Evolutionary conservation across 371 early-diverging fungal genomes (phyloP), one percentile per base, ranked within the genome.

Genomic region (Mortierella sp.): DNA sequence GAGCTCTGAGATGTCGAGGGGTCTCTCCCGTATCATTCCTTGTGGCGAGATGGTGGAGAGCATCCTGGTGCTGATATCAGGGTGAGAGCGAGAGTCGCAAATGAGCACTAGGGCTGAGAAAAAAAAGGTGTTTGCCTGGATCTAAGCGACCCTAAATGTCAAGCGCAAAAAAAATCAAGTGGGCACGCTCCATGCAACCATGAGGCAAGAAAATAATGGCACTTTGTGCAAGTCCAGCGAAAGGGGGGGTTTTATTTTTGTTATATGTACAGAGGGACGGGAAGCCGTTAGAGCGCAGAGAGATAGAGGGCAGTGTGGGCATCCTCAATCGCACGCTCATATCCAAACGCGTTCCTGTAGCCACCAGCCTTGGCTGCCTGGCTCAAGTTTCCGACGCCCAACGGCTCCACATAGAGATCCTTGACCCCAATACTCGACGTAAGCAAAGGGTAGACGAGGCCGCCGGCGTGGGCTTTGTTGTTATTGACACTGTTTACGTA

Each of bases 251-350:
- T n/a, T n/a, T n/a, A n/a, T n/a, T n/a, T 41, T 40, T 74, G 53
- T 41, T 66, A 13, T 19, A 65, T 13, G 29, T 14, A 37, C 52
- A 50, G 24, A 40, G 24, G 22, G 24, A 1, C 7, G 39, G 26
- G 19, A 19, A 7, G 37, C 66, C 4, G 4, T 45, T 43, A 72
- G 7, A 72, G 40, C n/a, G 47, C 74, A 29, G 67, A 22, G 9
- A 43, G 39, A 58, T 53, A 83, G 1, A 83, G 63, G 0, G 83
- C 90, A 3, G 91, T 88, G 71, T 90, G 91, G n/a, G 91, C 90
- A 45, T 88, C 87, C 58, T 81, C 86, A 26, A 92, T 75, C 1
- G 91, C 91, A 13, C 92, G 86, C 53, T 89, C 86, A 68, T 89
- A 89, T 8, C 89, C 90, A 79, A 88, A 90, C 14, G 79, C 87